phyloP scores from a whole-genome alignment of 352 stramenopile genomes.

The Globisporangium solare region DNA sequence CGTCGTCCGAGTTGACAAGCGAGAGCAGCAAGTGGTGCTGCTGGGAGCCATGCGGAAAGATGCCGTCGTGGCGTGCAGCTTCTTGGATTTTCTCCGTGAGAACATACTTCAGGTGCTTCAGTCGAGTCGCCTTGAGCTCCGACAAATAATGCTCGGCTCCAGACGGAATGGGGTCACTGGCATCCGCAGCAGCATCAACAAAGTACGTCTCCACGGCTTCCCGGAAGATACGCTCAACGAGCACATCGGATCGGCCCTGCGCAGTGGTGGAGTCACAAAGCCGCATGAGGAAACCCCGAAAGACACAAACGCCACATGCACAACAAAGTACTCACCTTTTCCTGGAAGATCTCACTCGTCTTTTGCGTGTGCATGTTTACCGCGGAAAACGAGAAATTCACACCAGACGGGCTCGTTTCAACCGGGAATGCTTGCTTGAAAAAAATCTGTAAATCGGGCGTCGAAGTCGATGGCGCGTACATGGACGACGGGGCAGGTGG shows the following conservation, averaged over 20 bases:
- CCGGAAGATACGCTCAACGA: slow-evolving; percentile 12
- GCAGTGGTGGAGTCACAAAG: neutral
- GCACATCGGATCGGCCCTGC: neutral
- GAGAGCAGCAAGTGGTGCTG: slow-evolving; percentile 47
- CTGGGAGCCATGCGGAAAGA: slow-evolving; percentile 67
- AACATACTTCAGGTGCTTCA: slow-evolving; percentile 75
- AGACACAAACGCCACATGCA: neutral
- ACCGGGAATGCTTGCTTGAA: slow-evolving; percentile 33
- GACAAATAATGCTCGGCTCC: slow-evolving; percentile 5
- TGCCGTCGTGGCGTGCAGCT: slow-evolving; percentile 54
- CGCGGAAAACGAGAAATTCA: slow-evolving; percentile 4
- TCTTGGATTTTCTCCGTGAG: slow-evolving; percentile 74
- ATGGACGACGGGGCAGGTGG: neutral
- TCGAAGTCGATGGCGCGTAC: slow-evolving; percentile 11
- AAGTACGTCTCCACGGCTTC: slow-evolving; percentile 18
- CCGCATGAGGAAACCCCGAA: neutral
- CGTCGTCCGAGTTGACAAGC: slow-evolving; percentile 40
- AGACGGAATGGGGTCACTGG: neutral
- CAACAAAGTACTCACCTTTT: slow-evolving; percentile 9
- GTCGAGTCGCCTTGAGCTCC: slow-evolving; percentile 15
- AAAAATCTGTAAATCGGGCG: slow-evolving; percentile 28
- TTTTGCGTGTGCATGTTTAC: neutral
- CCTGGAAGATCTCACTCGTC: slow-evolving; percentile 14
- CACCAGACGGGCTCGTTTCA: slow-evolving; percentile 8
- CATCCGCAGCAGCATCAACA: slow-evolving; percentile 2